Conservation (phyloP, 2,329 filamentous ascomycete species). For the Emericellopsis atlantica region DNA sequence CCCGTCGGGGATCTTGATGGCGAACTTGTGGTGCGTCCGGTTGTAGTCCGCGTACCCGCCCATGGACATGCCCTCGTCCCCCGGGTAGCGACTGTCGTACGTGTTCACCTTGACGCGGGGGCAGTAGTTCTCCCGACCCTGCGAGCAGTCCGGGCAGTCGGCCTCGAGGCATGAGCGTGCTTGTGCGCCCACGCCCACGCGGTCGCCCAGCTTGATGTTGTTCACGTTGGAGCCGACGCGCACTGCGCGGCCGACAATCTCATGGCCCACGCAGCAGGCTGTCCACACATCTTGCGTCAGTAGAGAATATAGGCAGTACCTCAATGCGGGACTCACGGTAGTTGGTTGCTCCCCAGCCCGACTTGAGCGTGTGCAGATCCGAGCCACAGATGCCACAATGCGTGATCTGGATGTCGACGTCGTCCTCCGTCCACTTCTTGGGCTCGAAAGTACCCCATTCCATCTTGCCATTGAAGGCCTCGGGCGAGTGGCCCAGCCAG, state of each 20-base stretch:
- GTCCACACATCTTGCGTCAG: not conserved
- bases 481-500: conserved; percentile 29
- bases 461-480: conserved; percentile 34
- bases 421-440: conserved; percentile 49
- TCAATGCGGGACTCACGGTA: conserved; percentile 19
- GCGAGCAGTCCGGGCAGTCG: conserved; percentile 26
- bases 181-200: conserved; percentile 51
- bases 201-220: conserved; percentile 45
- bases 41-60: conserved; percentile 3
- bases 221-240: conserved; percentile 35
- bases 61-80: not conserved
- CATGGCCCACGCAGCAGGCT: conserved; percentile 41
- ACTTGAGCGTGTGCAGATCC: conserved; percentile 43
- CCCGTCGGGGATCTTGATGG: conserved; percentile 30
- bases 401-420: conserved; percentile 50
- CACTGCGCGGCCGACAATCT: conserved; percentile 48
- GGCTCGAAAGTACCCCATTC: conserved; percentile 41
- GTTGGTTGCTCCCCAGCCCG: conserved; percentile 30
- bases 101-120: conserved; percentile 10
- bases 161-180: conserved; percentile 33
- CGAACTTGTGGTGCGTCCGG: conserved; percentile 26
- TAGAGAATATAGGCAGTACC: not conserved
- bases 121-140: conserved; percentile 28
- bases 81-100: conserved; percentile 1
- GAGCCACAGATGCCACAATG: conserved; percentile 54